Evolutionary conservation across 2,329 filamentous ascomycete genomes (phyloP).

Genomic region (Colletotrichum sansevieriae): DNA sequence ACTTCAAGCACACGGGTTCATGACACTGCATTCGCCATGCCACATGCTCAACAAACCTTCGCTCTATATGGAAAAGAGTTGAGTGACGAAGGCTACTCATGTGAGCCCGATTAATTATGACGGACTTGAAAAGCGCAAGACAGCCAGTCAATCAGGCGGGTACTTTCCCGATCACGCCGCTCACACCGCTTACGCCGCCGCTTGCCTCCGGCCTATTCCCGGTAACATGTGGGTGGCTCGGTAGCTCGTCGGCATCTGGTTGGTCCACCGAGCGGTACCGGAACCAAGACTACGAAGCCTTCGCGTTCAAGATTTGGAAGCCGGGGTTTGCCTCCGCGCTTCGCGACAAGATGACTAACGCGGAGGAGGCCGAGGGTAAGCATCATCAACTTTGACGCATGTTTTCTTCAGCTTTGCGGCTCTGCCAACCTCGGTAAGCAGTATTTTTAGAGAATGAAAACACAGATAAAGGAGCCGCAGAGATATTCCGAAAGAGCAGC

Average conservation of each 20-base stretch:
- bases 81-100: too few relatives aligned
- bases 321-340: constrained; percentile 1
- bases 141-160: too few relatives aligned
- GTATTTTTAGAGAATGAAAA: background rate
- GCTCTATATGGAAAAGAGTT: too few relatives aligned
- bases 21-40: too few relatives aligned
- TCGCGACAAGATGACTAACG: constrained; percentile 9
- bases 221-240: background rate
- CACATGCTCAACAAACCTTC: too few relatives aligned
- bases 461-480: background rate
- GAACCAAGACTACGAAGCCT: constrained; percentile 5
- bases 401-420: background rate
- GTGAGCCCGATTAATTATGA: background rate
- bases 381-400: constrained; percentile 6
- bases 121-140: background rate
- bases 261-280: constrained; percentile 34
- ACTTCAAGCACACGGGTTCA: too few relatives aligned
- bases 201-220: constrained; percentile 29
- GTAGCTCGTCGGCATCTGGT: constrained; percentile 29
- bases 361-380: background rate
- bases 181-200: background rate
- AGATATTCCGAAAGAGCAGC: background rate
- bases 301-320: constrained; percentile 1
- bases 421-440: background rate
- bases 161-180: background rate